Base-by-base conservation (phyloP, 805 yeast genomes). In the Blastobotrys americana region DNA sequence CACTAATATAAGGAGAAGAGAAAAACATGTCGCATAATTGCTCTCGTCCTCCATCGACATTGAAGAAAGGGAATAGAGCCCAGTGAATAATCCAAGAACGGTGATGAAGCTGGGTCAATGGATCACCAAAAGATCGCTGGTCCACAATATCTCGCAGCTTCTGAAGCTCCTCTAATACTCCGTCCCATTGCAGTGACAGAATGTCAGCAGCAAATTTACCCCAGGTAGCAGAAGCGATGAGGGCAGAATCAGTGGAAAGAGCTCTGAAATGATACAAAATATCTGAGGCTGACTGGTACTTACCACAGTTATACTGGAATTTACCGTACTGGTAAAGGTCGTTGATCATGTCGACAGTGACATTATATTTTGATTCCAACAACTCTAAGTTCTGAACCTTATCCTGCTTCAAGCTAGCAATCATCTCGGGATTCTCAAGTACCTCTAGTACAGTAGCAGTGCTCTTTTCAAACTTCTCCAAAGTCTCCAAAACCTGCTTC, bases 41-140 rank as follows among this genome's bases (percentile, higher is more conserved):
- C 43, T 76, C 81, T 23, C 71, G 57, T 6, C 82, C 81, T 44
- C 69, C 67, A 43, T 69, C 76, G 39, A 63, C 60, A 56, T 73
- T 72, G 70, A 77, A 77, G 55, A 74, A 77, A 50, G 80, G 78
- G 68, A 78, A 80, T 49, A 81, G 65, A 1, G 82, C 68, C 79
- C 84, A 80, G 64, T 80, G 86, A 57, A 80, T 74, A 47, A 80
- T 65, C 84, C 85, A 80, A 27, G 80, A 72, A 58, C 83, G 74
- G 53, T 77, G 69, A 59, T 78, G 78, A 44, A 80, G 69, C 64
- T 78, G 85, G 41, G 68, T 70, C 52, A 76, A 64, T 37, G 83
- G 76, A 45, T 76, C 74, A 15, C 72, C 67, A 52, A 69, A 65
- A 8, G 76, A 67, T 61, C 79, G 69, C 28, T 74, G 69, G 58